These are phyloP conservation scores for Helminthosporium solani DNA, from an alignment of 2,329 filamentous ascomycete genomes.

Conservation along the genomic window DNA sequence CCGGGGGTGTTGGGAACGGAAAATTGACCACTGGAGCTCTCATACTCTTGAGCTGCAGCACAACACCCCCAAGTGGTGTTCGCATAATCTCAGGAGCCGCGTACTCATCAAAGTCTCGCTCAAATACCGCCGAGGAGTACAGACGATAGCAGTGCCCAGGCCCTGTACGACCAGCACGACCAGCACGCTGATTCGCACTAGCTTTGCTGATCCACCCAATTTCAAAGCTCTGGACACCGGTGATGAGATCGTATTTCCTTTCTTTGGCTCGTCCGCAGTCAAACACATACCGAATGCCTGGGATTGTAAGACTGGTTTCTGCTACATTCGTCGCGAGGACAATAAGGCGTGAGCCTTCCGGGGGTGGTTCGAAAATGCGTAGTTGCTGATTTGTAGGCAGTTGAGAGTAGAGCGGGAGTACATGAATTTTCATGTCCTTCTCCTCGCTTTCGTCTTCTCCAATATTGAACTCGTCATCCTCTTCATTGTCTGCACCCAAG, in stretches of 20 bases:
- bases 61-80: conserved; percentile 85
- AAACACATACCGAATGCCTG: conserved; percentile 92
- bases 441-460: conserved; percentile 64
- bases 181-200: conserved; percentile 85
- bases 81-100: conserved; percentile 84
- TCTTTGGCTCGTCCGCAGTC: conserved; percentile 93
- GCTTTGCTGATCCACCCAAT: conserved; percentile 98
- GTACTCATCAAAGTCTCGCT: conserved; percentile 83
- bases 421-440: conserved; percentile 69
- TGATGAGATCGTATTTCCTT: conserved; percentile 81
- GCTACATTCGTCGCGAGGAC: conserved; percentile 95
- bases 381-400: conserved; percentile 89
- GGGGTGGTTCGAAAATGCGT: conserved; percentile 81
- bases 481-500: conserved; percentile 57
- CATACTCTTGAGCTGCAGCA: conserved; percentile 93
- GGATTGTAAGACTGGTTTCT: conserved; percentile 95
- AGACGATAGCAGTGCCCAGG: conserved; percentile 94
- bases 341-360: conserved; percentile 79
- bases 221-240: conserved; percentile 92
- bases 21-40: conserved; percentile 90
- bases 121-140: conserved; percentile 92
- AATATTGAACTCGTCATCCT: conserved; percentile 65
- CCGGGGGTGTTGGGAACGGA: conserved; percentile 90
- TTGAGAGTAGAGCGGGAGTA: conserved; percentile 92
- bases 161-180: conserved; percentile 91